Evolutionary conservation across 805 yeast genomes (phyloP).

Genomic region (Wickerhamomyces mucosus): DNA sequence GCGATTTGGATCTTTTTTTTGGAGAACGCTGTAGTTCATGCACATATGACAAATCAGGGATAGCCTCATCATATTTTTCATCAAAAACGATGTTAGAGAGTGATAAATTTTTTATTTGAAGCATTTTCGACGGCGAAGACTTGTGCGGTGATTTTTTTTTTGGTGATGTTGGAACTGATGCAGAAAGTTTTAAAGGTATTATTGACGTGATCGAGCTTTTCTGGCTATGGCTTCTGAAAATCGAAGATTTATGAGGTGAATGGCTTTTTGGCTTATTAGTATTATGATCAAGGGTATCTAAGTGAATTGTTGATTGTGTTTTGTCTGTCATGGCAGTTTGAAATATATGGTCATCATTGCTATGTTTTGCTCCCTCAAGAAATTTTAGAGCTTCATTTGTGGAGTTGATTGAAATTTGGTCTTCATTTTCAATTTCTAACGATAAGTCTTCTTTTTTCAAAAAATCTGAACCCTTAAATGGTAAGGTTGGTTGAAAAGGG

Average conservation of each 20-base stretch:
- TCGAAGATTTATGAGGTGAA: constrained; percentile 19
- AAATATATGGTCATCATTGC: too few relatives aligned
- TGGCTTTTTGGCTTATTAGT: constrained; percentile 6
- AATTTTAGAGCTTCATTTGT: constrained; percentile 17
- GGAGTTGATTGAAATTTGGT: constrained; percentile 10
- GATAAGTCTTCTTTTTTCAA: too few relatives aligned
- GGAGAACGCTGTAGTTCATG: constrained; percentile 19
- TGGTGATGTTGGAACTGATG: constrained; percentile 17
- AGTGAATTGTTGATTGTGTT: not conserved
- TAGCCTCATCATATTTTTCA: constrained; percentile 7
- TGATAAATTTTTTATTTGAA: constrained; percentile 17
- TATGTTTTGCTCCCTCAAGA: constrained; percentile 10
- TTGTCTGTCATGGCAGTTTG: not conserved
- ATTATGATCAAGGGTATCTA: not conserved
- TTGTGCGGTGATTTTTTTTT: constrained; percentile 5
- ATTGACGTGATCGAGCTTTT: constrained; percentile 11
- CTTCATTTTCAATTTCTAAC: constrained; percentile 1
- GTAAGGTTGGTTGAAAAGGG: too few relatives aligned
- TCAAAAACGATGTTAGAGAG: constrained; percentile 18
- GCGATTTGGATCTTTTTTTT: constrained; percentile 4
- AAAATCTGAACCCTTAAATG: too few relatives aligned
- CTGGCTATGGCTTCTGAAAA: constrained; percentile 11
- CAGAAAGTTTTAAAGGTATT: constrained; percentile 5
- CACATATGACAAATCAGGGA: constrained; percentile 16
- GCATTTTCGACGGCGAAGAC: constrained; percentile 9